These are phyloP conservation scores for Diphasiastrum complanatum DNA, from an alignment of 83 land plant species.

Conservation along the genomic window DNA sequence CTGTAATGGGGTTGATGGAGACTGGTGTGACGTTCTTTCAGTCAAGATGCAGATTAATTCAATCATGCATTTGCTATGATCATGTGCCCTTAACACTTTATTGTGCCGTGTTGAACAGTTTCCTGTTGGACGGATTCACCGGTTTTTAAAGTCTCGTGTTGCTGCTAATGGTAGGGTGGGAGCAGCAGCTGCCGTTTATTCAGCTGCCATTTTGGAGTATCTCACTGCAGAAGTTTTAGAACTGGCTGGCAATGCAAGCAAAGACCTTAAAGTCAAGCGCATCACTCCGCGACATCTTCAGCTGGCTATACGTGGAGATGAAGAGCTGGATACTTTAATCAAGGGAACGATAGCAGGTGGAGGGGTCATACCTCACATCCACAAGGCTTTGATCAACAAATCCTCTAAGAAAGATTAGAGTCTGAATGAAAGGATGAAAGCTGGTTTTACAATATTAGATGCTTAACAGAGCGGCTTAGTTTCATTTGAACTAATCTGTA, in stretches of 20 bases:
- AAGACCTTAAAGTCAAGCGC: constrained; percentile 27
- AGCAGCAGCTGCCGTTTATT: constrained; percentile 24
- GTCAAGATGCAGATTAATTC: too few relatives aligned
- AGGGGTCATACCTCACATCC: constrained; percentile 26
- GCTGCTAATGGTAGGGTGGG: constrained; percentile 25
- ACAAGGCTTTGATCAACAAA: constrained; percentile 29
- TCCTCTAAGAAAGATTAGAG: constrained; percentile 26
- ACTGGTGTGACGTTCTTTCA: too few relatives aligned
- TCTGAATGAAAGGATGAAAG: too few relatives aligned
- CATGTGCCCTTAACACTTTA: too few relatives aligned
- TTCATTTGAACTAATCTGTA: too few relatives aligned
- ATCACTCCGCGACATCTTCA: constrained; percentile 25
- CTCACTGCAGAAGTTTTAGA: constrained; percentile 23
- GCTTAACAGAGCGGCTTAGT: too few relatives aligned
- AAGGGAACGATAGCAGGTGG: constrained; percentile 26
- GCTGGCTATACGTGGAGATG: constrained; percentile 27
- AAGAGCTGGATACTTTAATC: constrained; percentile 29
- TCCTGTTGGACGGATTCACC: constrained; percentile 27
- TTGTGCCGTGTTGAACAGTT: too few relatives aligned
- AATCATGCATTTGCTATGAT: too few relatives aligned
- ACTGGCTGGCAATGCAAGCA: constrained; percentile 23
- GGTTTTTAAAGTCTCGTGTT: constrained; percentile 25
- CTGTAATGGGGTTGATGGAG: too few relatives aligned
- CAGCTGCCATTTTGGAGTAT: constrained; percentile 22
- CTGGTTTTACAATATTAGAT: too few relatives aligned